Base-by-base conservation (phyloP, 2,329 filamentous ascomycete species). In the Aureobasidium sp. region DNA sequence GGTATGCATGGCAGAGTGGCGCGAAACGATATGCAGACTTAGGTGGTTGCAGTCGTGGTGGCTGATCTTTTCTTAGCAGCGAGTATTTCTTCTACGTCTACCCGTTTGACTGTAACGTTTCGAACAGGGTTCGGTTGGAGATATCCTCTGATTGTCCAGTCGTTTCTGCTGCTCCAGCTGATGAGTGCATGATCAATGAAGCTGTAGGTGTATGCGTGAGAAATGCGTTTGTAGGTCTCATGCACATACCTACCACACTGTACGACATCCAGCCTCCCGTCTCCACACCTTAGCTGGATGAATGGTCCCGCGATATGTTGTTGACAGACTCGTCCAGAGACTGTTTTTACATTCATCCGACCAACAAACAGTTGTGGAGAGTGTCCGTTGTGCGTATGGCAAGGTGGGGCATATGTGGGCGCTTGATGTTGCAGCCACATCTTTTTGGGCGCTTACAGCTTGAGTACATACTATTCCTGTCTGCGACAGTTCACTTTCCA, bases 11-110 rank as follows among this genome's bases (percentile, higher is more conserved):
- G 45, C 24, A 38, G 45, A 34, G 21, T 21, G 22, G 24, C 32
- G 42, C 44, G 44, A 27, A 22, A 37, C 21, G 32, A 17, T 17
- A 21, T 38, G n/a, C 16, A 38, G 35, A 25, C 25, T 10, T 14
- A 14, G 45, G 29, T 49, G 12, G 27, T 34, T 17, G 27, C 17
- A 7, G 10, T 32, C 3, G 30, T 19, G 35, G 17, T 50, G 47
- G 24, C 35, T 32, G 47, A 35, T 30, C 35, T 50, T 50, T 50
- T 50, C 35, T 50, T 50, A 50, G 47, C 5, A 50, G 25, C 35
- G 30, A 30, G 3, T 17, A 25, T 32, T 30, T n/a, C 40, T 24
- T 21, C 19, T 17, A 37, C 21, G 34, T 38, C 10, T 49, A 5
- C 27, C 24, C n/a, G 24, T 50, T 22, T 32, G 17, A 17, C 17